phyloP scores from a whole-genome alignment of 495 filamentous ascomycete species.

The Sordaria brevicollis region DNA sequence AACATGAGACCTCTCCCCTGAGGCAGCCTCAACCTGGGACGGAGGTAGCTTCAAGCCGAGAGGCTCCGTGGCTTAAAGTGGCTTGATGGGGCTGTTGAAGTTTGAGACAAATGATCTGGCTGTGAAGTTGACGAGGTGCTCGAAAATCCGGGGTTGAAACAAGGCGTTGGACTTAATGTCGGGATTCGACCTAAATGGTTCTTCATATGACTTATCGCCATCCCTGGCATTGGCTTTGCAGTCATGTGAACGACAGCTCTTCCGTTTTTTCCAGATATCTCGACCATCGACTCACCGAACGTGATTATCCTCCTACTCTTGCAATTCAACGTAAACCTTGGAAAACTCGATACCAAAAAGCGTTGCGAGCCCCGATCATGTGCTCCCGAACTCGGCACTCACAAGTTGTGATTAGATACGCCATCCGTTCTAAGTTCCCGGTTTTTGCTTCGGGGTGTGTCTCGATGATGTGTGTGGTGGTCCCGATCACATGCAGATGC shows the following conservation, averaged over 20 bases:
- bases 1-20: background rate
- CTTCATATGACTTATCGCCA: background rate
- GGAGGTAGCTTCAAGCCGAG: background rate
- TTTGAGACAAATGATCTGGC: background rate
- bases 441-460: background rate
- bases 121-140: background rate
- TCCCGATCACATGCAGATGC: background rate
- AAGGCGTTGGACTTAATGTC: background rate
- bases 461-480: background rate
- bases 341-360: background rate
- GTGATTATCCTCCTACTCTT: background rate
- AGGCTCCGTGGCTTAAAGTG: background rate
- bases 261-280: background rate
- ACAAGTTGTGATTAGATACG: background rate
- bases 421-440: background rate
- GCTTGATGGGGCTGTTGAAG: background rate
- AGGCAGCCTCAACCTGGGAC: background rate
- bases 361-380: background rate
- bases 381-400: background rate
- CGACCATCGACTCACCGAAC: background rate
- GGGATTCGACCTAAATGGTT: background rate
- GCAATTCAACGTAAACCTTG: background rate
- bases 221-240: background rate
- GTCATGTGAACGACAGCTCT: background rate
- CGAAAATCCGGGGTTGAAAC: background rate